Evolutionary conservation across 2,329 filamentous ascomycete species (phyloP), one percentile per base, ranked within the genome.

Genomic region (Calonectria pseudoturangicola): DNA sequence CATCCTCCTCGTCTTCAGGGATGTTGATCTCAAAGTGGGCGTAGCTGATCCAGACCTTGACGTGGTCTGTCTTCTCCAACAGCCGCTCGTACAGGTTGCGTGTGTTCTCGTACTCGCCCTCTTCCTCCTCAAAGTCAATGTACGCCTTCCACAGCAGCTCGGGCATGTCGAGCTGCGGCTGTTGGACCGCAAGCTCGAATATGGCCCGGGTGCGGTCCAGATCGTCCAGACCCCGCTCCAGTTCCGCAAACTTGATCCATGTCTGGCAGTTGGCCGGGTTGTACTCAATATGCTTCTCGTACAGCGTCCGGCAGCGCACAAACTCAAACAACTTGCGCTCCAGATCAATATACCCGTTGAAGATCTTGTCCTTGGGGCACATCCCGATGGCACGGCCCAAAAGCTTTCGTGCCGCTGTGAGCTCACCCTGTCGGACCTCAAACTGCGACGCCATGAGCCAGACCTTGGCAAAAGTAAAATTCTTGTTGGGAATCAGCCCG

Each of bases 21-120:
- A 98, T 92, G 83, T 97, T 96, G 87, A 98, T 95, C 85, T 99
- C 97, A 81, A 99, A 98, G 83, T 97, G 94, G n/a, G 97, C 97
- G 85, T 96, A 99, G 83, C 94, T 96, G 84, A 97, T 98, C 97
- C 97, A 99, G 73, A 99, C 97, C 88, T 98, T 99, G 88, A 98
- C 95, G 82, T 99, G 97, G 81, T 97, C 93, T n/a, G 97, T 98
- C 91, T 97, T 98, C 80, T 95, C 89, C 51, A 99, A 89, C 15
- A 99, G 89, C 9, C 96, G 92, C 86, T 98, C 96, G 85, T 98
- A 99, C 54, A 99, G 87, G 4, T 87, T 87, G 62, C 97, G 90
- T 5, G 95, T 95, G 62, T 92, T 89, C 66, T 95, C 95, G 84
- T 96, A 98, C 84, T 98, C 95, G 80, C 93, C 94, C 84, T 98